Base-by-base conservation (phyloP, 331 rosid genomes). In the Dryas integrifolia region DNA sequence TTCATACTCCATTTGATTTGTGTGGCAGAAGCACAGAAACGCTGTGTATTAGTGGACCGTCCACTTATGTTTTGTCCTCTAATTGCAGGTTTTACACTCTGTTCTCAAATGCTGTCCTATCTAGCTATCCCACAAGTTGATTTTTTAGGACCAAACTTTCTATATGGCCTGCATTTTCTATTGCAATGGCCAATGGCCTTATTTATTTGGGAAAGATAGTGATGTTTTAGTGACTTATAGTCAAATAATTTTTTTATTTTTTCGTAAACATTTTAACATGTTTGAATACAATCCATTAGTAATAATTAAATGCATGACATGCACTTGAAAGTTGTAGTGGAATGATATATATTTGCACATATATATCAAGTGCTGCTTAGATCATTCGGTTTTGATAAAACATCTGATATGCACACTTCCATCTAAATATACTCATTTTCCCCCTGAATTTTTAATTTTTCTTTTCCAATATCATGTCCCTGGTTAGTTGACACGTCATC, bases 331-430 rank as follows among this genome's bases (percentile, higher is more conserved):
- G 18, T 69, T 35, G 30, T 48, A 59, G 59, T 35, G 47, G 59
- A 15, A 52, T 16, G 47, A 38, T 35, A 6, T 18, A 45, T 13
- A 13, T 30, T 1, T 30, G 3, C 3, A 30, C 35, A 30, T 2
- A 30, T 2, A 2, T 6, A 69, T 52, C 13, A 39, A 7, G 41
- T 9, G 13, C 1, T 41, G 64, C 74, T 40, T 4, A 40, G 4
- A 40, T 69, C 62, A 52, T 69, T 16, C 5, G 11, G 14, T 40
- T 18, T 49, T 52, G 63, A 35, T 21, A 53, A 65, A 53, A 69
- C 51, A 38, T 21, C 40, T 40, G 51, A 53, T 53, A 18, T 11
- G 73, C 73, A 53, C 21, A 69, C 64, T 55, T 13, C 64, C 64
- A 30, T 15, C 9, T 58, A n/a, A 30, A 26, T 58, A 30, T 43